Evolutionary conservation across 23 red algal genomes (phyloP).

Genomic region (Cyanidioschyzon merolae): DNA sequence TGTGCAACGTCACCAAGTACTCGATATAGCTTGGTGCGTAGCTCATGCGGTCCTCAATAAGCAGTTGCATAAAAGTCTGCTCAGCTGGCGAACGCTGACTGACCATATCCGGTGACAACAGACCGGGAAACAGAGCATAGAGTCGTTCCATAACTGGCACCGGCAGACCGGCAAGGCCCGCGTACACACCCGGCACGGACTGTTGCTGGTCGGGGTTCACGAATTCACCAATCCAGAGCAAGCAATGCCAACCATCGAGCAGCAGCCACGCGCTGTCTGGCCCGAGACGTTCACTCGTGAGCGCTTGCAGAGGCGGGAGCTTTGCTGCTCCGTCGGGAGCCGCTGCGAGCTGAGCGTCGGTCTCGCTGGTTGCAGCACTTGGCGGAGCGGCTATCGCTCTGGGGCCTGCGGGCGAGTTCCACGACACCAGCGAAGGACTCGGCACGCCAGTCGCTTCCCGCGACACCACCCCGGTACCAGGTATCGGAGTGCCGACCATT

Average conservation of each 20-base stretch:
- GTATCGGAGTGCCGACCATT: constrained; percentile 17
- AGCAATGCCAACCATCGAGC: constrained; percentile 63
- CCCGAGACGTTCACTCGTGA: constrained; percentile 41
- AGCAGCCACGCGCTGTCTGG: constrained; percentile 62
- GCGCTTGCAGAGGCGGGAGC: constrained; percentile 39
- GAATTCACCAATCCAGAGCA: constrained; percentile 62
- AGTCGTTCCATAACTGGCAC: constrained; percentile 44
- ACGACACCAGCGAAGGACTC: constrained; percentile 29
- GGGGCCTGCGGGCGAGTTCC: constrained; percentile 22
- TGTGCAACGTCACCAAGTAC: constrained; percentile 53
- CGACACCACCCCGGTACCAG: no score
- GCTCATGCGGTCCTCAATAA: constrained; percentile 54
- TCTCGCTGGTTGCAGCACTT: constrained; percentile 32
- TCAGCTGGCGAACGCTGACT: constrained; percentile 16
- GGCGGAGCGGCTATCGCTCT: background rate
- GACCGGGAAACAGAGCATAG: constrained; percentile 20
- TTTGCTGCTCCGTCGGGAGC: background rate
- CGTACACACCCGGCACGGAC: constrained; percentile 23
- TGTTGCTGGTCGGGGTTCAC: constrained; percentile 7
- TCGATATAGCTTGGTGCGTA: constrained; percentile 48
- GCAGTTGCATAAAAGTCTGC: constrained; percentile 36
- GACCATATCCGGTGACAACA: constrained; percentile 34
- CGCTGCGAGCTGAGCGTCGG: background rate
- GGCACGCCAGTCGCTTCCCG: constrained; percentile 58
- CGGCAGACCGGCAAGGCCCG: constrained; percentile 34